Evolutionary conservation across 495 filamentous ascomycete genomes (phyloP), one percentile per base, ranked within the genome.

Genomic region (Podospora pseudopauciseta): DNA sequence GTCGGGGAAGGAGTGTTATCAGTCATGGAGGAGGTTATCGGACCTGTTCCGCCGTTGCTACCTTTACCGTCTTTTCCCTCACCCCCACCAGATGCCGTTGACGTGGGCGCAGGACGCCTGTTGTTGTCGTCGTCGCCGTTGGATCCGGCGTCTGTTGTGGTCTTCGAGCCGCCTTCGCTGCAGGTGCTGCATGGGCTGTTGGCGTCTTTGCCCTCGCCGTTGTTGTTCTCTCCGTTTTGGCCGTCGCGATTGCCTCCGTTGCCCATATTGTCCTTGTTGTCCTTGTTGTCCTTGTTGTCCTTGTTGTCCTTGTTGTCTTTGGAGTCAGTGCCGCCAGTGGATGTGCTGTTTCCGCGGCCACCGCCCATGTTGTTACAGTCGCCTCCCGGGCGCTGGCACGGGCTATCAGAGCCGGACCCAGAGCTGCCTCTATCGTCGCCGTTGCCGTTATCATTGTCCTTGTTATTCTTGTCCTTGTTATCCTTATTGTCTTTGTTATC

Each of bases 1-100:
- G 61, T 44, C 27, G 61, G n/a, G 18, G 61, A 20, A 32, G 61
- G 6, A 63, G 61, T 49, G 7, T 32, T 7, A 32, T 32, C 30
- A 32, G 30, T 32, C 30, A 49, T n/a, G 32, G 32, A 19, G 32
- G 61, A 63, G 19, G 61, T 63, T 39, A 63, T 39, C 61, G 61
- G 61, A 63, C 61, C 61, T 63, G 61, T 63, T 49, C 49, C 30
- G n/a, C 55, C 55, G 55, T 11, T 58, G 55, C 55, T 26, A 26
- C 55, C 55, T 20, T 58, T 58, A 58, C 55, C 55, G n/a, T 58
- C 55, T 20, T 58, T 58, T 23, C 55, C 55, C 4, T 26, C 55
- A 18, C 18, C 23, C 13, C 16, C 23, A 15, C 27, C 23, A 20
- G 16, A 39, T 32, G 19, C 34, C 9, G 28, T 18, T 49, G 61